Evolutionary conservation across 257 asterid genomes (phyloP), one percentile per base, ranked within the genome.

Genomic region (Gentiana straminea): DNA sequence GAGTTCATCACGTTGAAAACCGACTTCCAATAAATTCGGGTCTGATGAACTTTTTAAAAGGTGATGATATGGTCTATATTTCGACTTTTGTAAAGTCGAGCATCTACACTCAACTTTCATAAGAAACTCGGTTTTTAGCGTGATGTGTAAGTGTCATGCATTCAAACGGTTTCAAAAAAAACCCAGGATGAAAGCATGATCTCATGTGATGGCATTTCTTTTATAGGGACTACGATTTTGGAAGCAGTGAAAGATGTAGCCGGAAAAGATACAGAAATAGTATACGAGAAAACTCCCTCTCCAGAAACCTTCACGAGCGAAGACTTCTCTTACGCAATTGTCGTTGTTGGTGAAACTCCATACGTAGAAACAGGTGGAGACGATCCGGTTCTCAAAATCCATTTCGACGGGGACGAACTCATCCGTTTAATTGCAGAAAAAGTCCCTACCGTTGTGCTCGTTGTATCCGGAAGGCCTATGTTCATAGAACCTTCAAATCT

Each of bases 401-500:
- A 76, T 52, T 70, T 83, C 13, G 63, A 79, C 51, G 91, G 97
- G 43, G 56, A 77, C 1, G 84, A 83, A 58, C 60, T 83, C 7
- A 51, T 73, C 39, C 73, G 59, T 36, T 11, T 67, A 39, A 78
- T 86, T 1, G 84, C 94, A 33, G 84, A 70, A 45, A 55, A 59
- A 65, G 61, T 86, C 60, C 89, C 95, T 9, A 85, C 92, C 2
- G 61, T 83, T 54, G 74, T 59, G 5, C 75, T 89, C 64, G 66
- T 89, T 65, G 72, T 89, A 52, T 79, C 94, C 0, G 94, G 97
- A 4, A 73, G 95, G 77, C 95, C 97, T 47, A 58, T 89, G 79
- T 69, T 68, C 51, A 33, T 89, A 43, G 84, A 86, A 70, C 77
- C 83, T 2, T 8, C 43, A 32, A 71, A 72, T 44, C 52, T 86